Evolutionary conservation across 257 asterid species (phyloP).

Genomic region (Jaltomata sinuosa): DNA sequence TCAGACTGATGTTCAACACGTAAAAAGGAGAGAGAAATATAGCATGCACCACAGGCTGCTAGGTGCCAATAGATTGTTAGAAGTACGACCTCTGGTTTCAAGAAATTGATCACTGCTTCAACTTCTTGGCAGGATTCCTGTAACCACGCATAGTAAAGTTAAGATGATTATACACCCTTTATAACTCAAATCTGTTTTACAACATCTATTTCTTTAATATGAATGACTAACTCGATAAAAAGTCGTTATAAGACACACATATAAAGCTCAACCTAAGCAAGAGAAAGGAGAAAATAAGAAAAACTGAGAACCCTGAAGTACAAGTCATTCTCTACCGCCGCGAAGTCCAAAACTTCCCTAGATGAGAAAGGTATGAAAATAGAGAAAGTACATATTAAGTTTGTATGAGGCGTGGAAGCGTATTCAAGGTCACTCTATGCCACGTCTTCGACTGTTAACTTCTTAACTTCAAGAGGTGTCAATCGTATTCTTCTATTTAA

Average conservation of each 20-base stretch:
- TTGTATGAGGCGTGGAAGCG: neutral
- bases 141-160: neutral
- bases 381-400: neutral
- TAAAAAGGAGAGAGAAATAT: neutral
- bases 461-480: neutral
- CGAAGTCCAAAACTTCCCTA: too few species aligned
- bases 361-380: neutral
- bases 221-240: neutral
- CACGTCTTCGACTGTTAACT: neutral
- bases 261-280: neutral
- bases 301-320: too few species aligned
- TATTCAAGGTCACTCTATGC: neutral
- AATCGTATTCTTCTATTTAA: neutral
- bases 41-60: neutral
- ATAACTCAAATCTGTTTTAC: neutral
- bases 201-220: neutral
- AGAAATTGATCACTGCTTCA: constrained; percentile 63
- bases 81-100: constrained; percentile 60
- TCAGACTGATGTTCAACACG: neutral
- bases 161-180: neutral
- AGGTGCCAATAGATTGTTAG: constrained; percentile 8
- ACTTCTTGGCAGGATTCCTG: constrained; percentile 96
- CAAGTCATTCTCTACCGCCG: too few species aligned
- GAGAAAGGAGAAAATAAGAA: neutral
- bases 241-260: neutral